These are phyloP conservation scores for Talaromyces sp. DNA, from an alignment of 2,329 filamentous ascomycete genomes.

Conservation along the genomic window DNA sequence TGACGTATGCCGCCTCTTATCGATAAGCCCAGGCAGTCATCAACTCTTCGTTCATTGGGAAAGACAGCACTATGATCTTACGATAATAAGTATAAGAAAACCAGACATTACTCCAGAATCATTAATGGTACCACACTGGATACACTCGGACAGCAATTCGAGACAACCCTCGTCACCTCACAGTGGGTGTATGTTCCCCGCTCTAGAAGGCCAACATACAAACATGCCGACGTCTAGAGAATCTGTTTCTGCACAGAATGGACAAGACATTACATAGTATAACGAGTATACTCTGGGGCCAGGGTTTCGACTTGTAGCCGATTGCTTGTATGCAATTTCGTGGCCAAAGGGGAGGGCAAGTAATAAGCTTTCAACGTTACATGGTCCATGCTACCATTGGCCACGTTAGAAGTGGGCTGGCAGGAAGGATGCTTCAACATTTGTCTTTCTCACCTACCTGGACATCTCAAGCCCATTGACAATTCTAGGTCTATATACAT, in stretches of 20 bases:
- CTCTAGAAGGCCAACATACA: neutral
- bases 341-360: neutral
- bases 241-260: neutral
- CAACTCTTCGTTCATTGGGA: neutral
- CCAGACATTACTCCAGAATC: too few relatives aligned
- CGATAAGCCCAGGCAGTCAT: neutral
- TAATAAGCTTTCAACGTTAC: neutral
- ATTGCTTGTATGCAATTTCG: neutral
- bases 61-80: too few relatives aligned
- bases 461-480: neutral
- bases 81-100: too few relatives aligned
- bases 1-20: conserved; percentile 1
- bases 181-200: too few relatives aligned
- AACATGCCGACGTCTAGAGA: neutral
- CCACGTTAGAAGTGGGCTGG: neutral
- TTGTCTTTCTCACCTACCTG: neutral
- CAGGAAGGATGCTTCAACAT: neutral
- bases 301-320: too few relatives aligned
- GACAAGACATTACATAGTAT: neutral
- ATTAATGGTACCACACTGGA: too few relatives aligned
- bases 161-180: too few relatives aligned
- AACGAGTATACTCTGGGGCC: neutral
- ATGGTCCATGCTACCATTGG: neutral
- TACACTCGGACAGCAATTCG: too few relatives aligned
- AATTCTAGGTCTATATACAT: neutral